These are phyloP conservation scores for Ascochyta viciae-villosae DNA, from an alignment of 2,329 filamentous ascomycete species.

Conservation along the genomic window DNA sequence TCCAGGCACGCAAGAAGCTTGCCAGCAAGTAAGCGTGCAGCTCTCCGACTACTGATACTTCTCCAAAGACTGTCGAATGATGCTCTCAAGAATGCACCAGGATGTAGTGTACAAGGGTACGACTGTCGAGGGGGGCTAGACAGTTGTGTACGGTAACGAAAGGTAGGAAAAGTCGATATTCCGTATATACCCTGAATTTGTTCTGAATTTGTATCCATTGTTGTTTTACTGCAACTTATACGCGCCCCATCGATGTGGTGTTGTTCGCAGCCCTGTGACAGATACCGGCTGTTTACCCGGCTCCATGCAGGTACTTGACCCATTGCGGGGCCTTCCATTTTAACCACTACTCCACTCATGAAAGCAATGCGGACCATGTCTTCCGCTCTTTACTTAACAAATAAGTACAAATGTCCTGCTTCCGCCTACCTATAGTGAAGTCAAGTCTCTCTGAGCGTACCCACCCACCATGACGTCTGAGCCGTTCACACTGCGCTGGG, in stretches of 20 bases:
- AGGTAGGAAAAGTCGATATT: constrained; percentile 10
- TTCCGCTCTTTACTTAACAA: not conserved
- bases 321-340: constrained; percentile 4
- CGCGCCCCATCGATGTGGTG: not conserved
- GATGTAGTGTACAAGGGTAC: not conserved
- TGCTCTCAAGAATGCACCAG: not conserved
- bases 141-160: constrained; percentile 46
- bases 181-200: constrained; percentile 60
- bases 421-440: not conserved
- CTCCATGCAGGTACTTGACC: constrained; percentile 4
- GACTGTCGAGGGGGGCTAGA: not conserved
- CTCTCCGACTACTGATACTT: not conserved
- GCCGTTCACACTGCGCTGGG: constrained; percentile 34
- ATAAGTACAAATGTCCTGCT: not conserved
- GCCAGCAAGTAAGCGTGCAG: constrained; percentile 48
- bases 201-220: constrained; percentile 54
- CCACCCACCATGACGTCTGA: constrained; percentile 23
- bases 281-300: constrained; percentile 14
- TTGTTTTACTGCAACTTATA: not conserved
- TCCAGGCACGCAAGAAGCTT: constrained; percentile 65
- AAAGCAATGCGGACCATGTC: constrained; percentile 7
- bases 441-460: not conserved
- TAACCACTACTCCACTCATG: constrained; percentile 4
- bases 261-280: not conserved
- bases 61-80: not conserved